phyloP scores from a whole-genome alignment of 331 rosid species.

The Prunus yedoensis region DNA sequence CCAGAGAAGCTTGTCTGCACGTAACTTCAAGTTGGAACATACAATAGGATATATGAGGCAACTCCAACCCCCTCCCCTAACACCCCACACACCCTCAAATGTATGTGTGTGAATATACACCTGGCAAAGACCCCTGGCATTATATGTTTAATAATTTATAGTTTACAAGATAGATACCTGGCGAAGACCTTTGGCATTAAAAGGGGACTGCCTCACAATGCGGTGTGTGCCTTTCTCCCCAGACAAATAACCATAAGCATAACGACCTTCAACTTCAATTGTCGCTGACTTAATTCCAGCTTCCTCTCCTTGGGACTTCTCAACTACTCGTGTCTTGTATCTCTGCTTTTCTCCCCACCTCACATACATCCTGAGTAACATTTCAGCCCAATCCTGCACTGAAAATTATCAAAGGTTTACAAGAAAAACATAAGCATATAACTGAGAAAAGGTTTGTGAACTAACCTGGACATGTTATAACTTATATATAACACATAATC shows the following conservation, averaged over 20 bases:
- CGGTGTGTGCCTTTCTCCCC: constrained; percentile 99
- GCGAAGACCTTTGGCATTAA: constrained; percentile 92
- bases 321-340: constrained; percentile 85
- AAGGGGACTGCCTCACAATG: constrained; percentile 89
- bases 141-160: background rate
- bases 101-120: too few species aligned
- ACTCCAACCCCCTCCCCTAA: background rate
- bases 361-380: constrained; percentile 95
- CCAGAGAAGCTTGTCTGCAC: constrained; percentile 95
- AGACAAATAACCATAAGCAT: constrained; percentile 93
- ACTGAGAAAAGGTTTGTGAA: background rate
- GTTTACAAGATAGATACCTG: constrained; percentile 57
- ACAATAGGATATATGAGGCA: background rate
- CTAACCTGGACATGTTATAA: background rate
- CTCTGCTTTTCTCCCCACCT: constrained; percentile 96
- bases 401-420: constrained; percentile 52
- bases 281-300: constrained; percentile 98
- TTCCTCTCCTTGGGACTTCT: constrained; percentile 92
- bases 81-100: background rate
- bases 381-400: constrained; percentile 99
- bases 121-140: background rate
- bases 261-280: constrained; percentile 90
- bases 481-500: background rate
- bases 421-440: constrained; percentile 17
- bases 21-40: constrained; percentile 26